phyloP scores from a whole-genome alignment of 2,329 filamentous ascomycete genomes.

The Trichothecium roseum region DNA sequence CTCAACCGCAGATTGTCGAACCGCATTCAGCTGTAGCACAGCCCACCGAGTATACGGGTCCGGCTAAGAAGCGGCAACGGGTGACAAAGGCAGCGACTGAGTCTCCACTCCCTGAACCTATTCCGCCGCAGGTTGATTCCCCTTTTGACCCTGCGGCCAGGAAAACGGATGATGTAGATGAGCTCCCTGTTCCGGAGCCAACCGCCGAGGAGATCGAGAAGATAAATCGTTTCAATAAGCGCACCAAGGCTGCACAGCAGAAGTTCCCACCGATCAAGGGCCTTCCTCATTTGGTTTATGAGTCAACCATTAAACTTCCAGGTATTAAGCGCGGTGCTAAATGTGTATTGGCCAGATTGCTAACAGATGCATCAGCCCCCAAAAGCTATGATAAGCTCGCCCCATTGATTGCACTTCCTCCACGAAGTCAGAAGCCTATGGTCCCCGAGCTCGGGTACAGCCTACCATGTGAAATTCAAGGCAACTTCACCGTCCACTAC shows the following conservation, averaged over 20 bases:
- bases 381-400: constrained; percentile 35
- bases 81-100: constrained; percentile 16
- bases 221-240: constrained; percentile 27
- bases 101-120: constrained; percentile 15
- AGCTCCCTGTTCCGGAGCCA: constrained; percentile 18
- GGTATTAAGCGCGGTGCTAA: constrained; percentile 8
- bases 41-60: constrained; percentile 6
- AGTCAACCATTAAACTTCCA: constrained; percentile 28
- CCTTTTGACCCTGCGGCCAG: constrained; percentile 16
- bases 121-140: constrained; percentile 14
- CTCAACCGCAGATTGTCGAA: constrained; percentile 12
- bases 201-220: constrained; percentile 21
- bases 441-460: constrained; percentile 26
- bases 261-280: constrained; percentile 28
- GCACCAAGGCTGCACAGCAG: constrained; percentile 23
- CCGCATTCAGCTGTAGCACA: constrained; percentile 13
- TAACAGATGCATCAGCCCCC: constrained; percentile 13
- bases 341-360: background rate
- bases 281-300: constrained; percentile 24
- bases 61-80: constrained; percentile 28
- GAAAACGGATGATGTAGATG: constrained; percentile 24
- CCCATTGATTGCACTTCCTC: constrained; percentile 29
- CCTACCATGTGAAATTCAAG: constrained; percentile 33
- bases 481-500: constrained; percentile 29
- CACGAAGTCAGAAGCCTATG: constrained; percentile 25